Evolutionary conservation across 1,139 yeast species (phyloP), one percentile per base, ranked within the genome.

Genomic region (Nakaseomyces uthaithaninus): DNA sequence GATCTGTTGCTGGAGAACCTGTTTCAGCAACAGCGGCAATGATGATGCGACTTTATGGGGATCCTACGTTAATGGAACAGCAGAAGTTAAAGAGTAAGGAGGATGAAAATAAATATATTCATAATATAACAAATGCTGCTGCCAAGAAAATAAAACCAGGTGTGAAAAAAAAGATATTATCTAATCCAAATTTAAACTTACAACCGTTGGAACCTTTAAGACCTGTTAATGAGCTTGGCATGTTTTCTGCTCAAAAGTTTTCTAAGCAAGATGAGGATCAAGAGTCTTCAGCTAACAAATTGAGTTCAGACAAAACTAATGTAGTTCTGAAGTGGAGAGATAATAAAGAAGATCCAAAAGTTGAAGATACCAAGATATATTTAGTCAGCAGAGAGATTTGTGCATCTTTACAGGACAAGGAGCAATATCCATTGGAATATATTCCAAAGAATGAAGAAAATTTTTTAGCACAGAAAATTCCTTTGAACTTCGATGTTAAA

Each of bases 401-500:
- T 1, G 36, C 44, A 1, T 39, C 50, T 4, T 28, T 46, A 20
- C 14, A 39, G 6, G 36, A 42, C 11, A 22, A 37, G 5, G 33
- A 40, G 31, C 12, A 18, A 6, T 31, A 22, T 30, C 33, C 23
- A 3, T n/a, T 35, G 7, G 25, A 39, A 8, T 23, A 14, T 12
- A 20, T 15, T 17, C 31, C 17, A 18, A 25, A 42, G 42, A 11
- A 54, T 54, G 74, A 48, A 69, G 75, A 22, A 15, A 28, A 36
- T 15, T 22, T 31, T 12, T 10, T 20, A 12, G 30, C 20, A 10
- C 20, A 22, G 3, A 36, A 36, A 17, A 41, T 53, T 26, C 40
- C 45, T 7, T 45, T 64, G 47, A 44, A 46, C 4, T 62, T 52
- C 37, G 54, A 45, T 43, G 41, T 42, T 7, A 38, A 27, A 4